Conservation (phyloP, 306 rosid species). For the Clitoria ternatea region DNA sequence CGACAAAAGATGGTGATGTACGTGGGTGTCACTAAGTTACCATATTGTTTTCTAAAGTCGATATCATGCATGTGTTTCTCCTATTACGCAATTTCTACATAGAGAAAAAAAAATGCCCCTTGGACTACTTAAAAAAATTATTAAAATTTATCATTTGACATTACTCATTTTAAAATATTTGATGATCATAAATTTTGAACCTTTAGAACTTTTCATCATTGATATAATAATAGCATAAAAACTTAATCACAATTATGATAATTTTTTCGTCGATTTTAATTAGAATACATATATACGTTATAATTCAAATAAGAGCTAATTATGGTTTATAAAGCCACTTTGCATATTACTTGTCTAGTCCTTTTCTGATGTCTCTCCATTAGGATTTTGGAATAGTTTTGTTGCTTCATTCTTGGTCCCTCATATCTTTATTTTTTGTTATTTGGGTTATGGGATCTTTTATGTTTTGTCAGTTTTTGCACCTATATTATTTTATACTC, state of each 20-base stretch:
- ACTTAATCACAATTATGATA: too few relatives aligned
- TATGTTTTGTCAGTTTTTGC: background rate
- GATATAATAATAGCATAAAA: too few relatives aligned
- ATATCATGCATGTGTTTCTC: background rate
- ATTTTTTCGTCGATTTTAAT: too few relatives aligned
- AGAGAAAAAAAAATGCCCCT: background rate
- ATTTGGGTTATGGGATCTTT: background rate
- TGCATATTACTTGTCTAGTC: background rate
- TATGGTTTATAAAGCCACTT: background rate
- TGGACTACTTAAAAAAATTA: too few relatives aligned
- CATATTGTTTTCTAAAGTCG: background rate
- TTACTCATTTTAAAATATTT: too few relatives aligned
- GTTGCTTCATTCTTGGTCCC: slow-evolving; percentile 4
- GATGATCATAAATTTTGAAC: too few relatives aligned
- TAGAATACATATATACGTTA: too few relatives aligned
- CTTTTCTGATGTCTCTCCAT: background rate
- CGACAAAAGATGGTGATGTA: slow-evolving; percentile 6
- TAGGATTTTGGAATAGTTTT: background rate
- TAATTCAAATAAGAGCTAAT: background rate
- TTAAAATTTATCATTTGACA: too few relatives aligned
- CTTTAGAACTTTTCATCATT: too few relatives aligned
- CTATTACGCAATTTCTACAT: background rate
- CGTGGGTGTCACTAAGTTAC: background rate
- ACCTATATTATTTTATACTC: background rate
- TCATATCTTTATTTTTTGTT: background rate